These are phyloP conservation scores for Cyclotella atomus DNA, from an alignment of 108 stramenopile genomes.

Conservation along the genomic window DNA sequence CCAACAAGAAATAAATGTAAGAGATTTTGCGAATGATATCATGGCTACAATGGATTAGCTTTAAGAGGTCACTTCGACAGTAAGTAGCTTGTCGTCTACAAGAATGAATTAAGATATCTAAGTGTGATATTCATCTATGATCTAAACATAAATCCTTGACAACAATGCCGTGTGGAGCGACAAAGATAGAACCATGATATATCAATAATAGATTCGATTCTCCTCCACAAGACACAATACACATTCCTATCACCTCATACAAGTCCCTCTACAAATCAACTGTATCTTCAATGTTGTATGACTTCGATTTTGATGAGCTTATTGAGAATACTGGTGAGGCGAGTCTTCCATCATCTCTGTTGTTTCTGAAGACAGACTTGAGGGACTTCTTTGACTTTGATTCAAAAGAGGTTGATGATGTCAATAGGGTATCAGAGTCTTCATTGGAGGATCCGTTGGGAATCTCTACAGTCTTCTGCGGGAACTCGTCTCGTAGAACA, in stretches of 20 bases:
- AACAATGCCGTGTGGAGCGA: background rate
- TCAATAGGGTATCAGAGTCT: conserved; percentile 1
- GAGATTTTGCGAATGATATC: too few relatives aligned
- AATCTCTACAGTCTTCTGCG: background rate
- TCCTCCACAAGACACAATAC: background rate
- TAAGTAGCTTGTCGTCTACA: too few relatives aligned
- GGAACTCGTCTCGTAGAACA: background rate
- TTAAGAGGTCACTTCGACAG: too few relatives aligned
- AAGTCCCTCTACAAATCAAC: conserved; percentile 20
- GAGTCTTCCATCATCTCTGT: background rate
- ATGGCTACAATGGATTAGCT: too few relatives aligned
- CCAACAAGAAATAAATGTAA: too few relatives aligned
- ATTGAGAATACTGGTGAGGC: conserved; percentile 2
- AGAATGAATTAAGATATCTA: too few relatives aligned
- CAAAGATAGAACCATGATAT: background rate
- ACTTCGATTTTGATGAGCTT: conserved; percentile 8
- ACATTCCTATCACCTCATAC: background rate
- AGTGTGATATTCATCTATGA: too few relatives aligned
- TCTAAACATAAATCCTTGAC: background rate
- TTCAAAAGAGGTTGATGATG: background rate
- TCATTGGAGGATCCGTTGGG: background rate
- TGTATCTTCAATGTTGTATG: conserved; percentile 20
- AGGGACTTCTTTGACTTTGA: background rate
- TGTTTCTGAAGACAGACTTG: conserved; percentile 1
- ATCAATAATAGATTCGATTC: background rate